phyloP scores from a whole-genome alignment of 441 rosid genomes.

The Populus hybrid region DNA sequence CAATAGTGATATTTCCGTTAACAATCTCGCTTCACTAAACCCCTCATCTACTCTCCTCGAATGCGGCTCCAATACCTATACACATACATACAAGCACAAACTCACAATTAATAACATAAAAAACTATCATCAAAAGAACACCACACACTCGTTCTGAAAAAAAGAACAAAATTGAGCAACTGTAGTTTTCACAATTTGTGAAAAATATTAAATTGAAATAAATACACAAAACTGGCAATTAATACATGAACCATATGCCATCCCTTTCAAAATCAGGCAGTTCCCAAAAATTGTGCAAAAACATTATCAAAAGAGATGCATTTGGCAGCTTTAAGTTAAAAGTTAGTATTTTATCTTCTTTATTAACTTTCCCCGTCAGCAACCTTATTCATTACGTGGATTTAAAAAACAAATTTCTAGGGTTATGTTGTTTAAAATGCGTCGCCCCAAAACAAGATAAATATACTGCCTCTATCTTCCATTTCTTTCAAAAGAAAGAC shows the following conservation, averaged over 20 bases:
- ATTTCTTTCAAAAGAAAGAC: too few relatives aligned
- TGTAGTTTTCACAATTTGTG: background rate
- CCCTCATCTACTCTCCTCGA: conserved; percentile 85
- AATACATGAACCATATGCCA: background rate
- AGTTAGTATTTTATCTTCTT: too few relatives aligned
- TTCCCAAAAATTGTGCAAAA: background rate
- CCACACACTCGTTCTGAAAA: background rate
- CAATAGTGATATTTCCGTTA: conserved; percentile 58
- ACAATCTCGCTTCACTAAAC: conserved; percentile 81
- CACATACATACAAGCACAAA: conserved; percentile 3
- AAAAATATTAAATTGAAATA: background rate
- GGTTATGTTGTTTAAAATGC: too few relatives aligned
- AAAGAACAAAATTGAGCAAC: too few relatives aligned
- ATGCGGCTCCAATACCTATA: conserved; percentile 86
- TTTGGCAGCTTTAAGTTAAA: too few relatives aligned
- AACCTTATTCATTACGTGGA: too few relatives aligned
- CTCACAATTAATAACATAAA: background rate
- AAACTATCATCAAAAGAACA: background rate
- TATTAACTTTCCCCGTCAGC: too few relatives aligned
- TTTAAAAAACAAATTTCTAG: too few relatives aligned
- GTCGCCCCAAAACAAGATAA: too few relatives aligned
- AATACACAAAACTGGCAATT: background rate
- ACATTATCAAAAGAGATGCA: background rate
- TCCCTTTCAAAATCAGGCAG: background rate
- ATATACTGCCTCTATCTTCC: too few relatives aligned